These are phyloP conservation scores for Pyracantha coccinea DNA, from an alignment of 331 rosid genomes.

Conservation along the genomic window DNA sequence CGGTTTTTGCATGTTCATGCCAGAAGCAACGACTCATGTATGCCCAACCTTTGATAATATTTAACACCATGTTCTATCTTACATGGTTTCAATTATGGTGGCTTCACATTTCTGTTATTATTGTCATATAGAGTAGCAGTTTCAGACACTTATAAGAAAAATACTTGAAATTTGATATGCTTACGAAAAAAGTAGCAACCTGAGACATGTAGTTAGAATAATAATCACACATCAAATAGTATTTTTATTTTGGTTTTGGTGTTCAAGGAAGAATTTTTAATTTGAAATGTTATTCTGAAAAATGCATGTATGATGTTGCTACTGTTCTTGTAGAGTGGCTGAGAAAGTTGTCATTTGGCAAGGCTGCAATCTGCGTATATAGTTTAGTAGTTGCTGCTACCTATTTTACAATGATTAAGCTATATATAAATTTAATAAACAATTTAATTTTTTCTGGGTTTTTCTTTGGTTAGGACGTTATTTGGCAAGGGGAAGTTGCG, in stretches of 20 bases:
- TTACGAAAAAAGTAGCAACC: not conserved
- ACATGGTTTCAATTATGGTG: not conserved
- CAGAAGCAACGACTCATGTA: slow-evolving; percentile 67
- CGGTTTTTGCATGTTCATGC: slow-evolving; percentile 97
- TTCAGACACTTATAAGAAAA: not conserved
- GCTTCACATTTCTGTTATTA: not conserved
- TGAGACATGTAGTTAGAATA: not conserved
- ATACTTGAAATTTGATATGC: no score
- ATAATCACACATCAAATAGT: not conserved
- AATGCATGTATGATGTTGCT: not conserved
- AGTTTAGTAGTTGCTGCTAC: not conserved
- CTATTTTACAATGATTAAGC: not conserved
- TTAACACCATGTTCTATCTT: not conserved
- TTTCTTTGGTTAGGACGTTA: slow-evolving; percentile 55
- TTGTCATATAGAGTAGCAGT: not conserved
- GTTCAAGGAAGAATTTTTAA: not conserved
- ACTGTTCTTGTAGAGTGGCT: not conserved
- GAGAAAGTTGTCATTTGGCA: not conserved
- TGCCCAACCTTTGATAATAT: slow-evolving; percentile 17
- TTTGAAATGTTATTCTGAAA: not conserved
- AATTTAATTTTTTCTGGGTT: not conserved
- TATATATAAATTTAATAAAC: not conserved
- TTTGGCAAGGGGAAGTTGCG: slow-evolving; percentile 85
- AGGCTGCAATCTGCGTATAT: not conserved
- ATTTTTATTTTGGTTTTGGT: not conserved